These are phyloP conservation scores for Russula abietina DNA, from an alignment of 768 basidiomycete species.

Conservation along the genomic window DNA sequence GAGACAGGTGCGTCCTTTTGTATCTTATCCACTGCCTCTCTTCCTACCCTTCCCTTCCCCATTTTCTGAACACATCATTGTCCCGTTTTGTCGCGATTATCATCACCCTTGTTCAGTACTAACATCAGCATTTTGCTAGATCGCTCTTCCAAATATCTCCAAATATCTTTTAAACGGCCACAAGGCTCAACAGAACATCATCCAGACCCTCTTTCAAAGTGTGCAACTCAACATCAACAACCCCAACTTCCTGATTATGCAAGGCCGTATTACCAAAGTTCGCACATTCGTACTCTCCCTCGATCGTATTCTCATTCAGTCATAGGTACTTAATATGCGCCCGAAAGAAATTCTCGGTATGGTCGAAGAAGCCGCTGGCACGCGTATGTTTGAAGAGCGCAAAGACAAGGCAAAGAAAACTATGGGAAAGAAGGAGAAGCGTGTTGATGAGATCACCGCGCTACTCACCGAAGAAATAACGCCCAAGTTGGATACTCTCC, in stretches of 20 bases:
- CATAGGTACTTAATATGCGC: constrained; percentile 90
- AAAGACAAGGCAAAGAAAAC: constrained; percentile 96
- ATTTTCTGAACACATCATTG: neutral
- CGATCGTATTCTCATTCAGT: neutral
- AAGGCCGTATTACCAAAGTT: constrained; percentile 97
- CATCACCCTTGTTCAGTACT: neutral
- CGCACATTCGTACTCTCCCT: constrained; percentile 9
- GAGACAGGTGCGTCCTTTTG: constrained; percentile 59
- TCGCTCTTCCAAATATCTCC: constrained; percentile 85
- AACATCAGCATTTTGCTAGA: constrained; percentile 40
- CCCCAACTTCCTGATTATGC: constrained; percentile 99
- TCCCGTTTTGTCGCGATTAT: neutral
- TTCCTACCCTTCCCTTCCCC: neutral
- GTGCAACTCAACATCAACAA: constrained; percentile 99
- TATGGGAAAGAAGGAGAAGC: constrained; percentile 96
- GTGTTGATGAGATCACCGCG: constrained; percentile 79
- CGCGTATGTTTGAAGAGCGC: constrained; percentile 97
- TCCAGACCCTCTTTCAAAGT: constrained; percentile 91
- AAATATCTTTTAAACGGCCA: constrained; percentile 97
- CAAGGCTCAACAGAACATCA: constrained; percentile 74
- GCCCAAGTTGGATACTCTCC: constrained; percentile 88
- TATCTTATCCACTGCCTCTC: neutral
- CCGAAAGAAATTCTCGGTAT: constrained; percentile 96
- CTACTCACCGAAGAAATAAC: constrained; percentile 85
- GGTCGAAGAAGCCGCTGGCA: constrained; percentile 98